phyloP scores from a whole-genome alignment of 352 stramenopile species.

The Thalassiosira mediterranea region DNA sequence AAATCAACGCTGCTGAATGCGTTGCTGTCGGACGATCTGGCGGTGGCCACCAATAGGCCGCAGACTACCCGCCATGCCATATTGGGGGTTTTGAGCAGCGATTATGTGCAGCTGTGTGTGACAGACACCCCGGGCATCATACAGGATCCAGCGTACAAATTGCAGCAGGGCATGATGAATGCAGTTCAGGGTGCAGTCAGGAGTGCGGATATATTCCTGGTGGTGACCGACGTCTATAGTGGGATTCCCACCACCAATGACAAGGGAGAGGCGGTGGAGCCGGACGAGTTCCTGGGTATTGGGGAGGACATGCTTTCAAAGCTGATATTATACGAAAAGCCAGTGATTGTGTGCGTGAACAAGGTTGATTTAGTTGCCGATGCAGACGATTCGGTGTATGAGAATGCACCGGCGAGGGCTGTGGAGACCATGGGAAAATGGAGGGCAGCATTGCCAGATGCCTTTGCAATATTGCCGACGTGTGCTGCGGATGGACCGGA shows the following conservation, averaged over 20 bases:
- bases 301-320: conserved; percentile 62
- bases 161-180: conserved; percentile 85
- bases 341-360: conserved; percentile 82
- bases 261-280: neutral
- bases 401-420: conserved; percentile 27
- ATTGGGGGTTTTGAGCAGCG: conserved; percentile 72
- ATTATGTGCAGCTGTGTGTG: conserved; percentile 70
- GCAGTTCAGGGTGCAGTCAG: conserved; percentile 66
- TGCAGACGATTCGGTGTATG: conserved; percentile 8
- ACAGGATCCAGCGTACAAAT: conserved; percentile 73
- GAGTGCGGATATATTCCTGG: conserved; percentile 77
- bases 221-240: conserved; percentile 82
- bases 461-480: conserved; percentile 72
- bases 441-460: conserved; percentile 73
- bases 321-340: conserved; percentile 52
- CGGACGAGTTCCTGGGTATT: conserved; percentile 17
- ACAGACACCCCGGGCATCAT: conserved; percentile 85
- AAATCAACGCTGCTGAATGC: conserved; percentile 85
- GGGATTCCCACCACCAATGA: conserved; percentile 51
- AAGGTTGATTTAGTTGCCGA: conserved; percentile 80
- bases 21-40: conserved; percentile 74
- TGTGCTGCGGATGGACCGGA: conserved; percentile 55
- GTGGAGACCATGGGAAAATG: conserved; percentile 55
- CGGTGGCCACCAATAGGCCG: conserved; percentile 73
- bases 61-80: conserved; percentile 86